Percentiles rank a stretch among this genome's conserved stretches.
These are phyloP conservation scores for Pyracantha coccinea DNA, from an alignment of 331 rosid genomes.

Conservation along the genomic window DNA sequence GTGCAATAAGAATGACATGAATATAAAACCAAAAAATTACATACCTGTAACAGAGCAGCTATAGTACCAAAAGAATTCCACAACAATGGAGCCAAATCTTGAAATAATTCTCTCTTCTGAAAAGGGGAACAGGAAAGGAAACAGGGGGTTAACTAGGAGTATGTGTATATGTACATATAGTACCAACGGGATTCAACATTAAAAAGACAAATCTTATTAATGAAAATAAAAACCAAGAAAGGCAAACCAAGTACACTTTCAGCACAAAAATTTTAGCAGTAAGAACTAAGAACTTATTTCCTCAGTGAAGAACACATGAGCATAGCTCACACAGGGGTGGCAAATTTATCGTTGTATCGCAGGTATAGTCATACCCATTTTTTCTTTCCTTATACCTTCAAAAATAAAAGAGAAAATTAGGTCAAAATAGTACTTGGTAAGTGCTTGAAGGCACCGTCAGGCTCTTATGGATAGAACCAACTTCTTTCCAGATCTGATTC, in stretches of 20 bases:
- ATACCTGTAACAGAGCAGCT: conserved; percentile 64
- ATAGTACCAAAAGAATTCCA: conserved; percentile 63
- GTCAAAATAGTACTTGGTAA: background rate
- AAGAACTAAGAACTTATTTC: background rate
- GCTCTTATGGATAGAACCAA: background rate
- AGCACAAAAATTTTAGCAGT: background rate
- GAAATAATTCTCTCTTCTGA: conserved; percentile 57
- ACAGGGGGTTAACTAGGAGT: conserved; percentile 1
- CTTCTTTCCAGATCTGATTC: background rate
- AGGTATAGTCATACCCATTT: background rate
- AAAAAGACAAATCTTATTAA: conserved; percentile 20
- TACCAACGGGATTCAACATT: conserved; percentile 40
- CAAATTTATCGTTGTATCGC: background rate
- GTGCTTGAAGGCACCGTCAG: background rate
- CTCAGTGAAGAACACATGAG: background rate
- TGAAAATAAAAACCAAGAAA: background rate
- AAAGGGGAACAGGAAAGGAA: conserved; percentile 11
- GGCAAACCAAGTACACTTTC: background rate
- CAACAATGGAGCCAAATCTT: conserved; percentile 54
- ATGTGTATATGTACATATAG: conserved; percentile 12
- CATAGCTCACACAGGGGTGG: background rate
- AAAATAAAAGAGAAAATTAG: background rate
- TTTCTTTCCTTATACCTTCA: background rate
- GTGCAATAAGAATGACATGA: background rate
- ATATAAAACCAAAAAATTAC: background rate